Conservation (phyloP, 441 rosid genomes). For the Pelargonium cotyledonis region DNA sequence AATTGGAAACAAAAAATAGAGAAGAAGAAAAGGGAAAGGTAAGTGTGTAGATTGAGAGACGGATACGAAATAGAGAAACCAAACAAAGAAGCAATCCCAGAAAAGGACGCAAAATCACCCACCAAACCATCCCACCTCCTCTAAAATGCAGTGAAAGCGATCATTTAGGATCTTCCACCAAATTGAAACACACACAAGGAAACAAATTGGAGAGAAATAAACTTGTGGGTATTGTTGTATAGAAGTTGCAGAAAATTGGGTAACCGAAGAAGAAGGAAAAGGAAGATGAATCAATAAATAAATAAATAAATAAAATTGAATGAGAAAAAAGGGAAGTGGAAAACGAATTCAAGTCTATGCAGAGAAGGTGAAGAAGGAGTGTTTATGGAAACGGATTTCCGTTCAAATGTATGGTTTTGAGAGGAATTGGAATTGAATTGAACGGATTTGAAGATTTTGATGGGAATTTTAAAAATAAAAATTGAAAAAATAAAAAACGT, state of each 20-base stretch:
- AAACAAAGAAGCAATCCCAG: not conserved
- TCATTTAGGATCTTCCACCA: not conserved
- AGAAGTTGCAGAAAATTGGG: too few species aligned
- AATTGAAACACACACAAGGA: not conserved
- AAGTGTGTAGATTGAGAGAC: not conserved
- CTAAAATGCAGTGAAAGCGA: not conserved
- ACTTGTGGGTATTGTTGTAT: not conserved
- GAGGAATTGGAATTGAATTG: not conserved
- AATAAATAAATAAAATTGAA: not conserved
- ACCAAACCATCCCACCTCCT: not conserved
- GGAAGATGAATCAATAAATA: not conserved
- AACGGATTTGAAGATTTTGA: not conserved
- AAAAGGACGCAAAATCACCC: constrained; percentile 1
- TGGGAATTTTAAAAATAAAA: not conserved
- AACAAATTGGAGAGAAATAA: not conserved
- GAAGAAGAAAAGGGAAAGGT: not conserved
- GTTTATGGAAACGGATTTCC: not conserved
- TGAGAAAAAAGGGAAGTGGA: not conserved
- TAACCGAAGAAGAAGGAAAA: not conserved
- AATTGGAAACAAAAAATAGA: too few species aligned
- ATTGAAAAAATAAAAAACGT: not conserved
- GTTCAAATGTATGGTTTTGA: not conserved
- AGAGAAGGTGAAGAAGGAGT: not conserved
- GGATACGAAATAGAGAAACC: not conserved
- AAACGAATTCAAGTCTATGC: not conserved